phyloP scores from a whole-genome alignment of 768 basidiomycete genomes.

The Psilocybe azurescens region DNA sequence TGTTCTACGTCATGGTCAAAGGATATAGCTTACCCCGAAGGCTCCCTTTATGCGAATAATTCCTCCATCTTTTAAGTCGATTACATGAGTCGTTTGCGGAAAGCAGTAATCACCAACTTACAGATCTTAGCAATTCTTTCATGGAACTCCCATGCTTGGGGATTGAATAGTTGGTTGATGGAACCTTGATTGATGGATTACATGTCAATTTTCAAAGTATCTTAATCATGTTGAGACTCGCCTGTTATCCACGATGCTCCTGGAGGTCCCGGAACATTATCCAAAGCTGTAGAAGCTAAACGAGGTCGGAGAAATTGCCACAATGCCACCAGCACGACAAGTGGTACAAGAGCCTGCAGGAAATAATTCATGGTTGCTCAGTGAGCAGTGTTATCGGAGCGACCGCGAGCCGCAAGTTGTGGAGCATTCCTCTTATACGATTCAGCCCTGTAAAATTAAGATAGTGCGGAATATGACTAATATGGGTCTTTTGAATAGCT shows the following conservation, averaged over 20 bases:
- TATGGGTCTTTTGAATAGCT: too few species aligned
- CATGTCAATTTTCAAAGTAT: background rate
- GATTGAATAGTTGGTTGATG: conserved; percentile 12
- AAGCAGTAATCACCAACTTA: background rate
- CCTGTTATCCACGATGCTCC: conserved; percentile 8
- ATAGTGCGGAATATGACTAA: too few species aligned
- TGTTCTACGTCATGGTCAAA: background rate
- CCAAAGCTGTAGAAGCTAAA: background rate
- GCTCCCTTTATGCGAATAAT: conserved; percentile 36
- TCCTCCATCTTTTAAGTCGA: conserved; percentile 27
- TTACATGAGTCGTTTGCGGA: too few species aligned
- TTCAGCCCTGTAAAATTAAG: too few species aligned
- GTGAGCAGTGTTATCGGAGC: background rate
- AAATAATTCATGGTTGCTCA: background rate
- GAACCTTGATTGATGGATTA: conserved; percentile 7
- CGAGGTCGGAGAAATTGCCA: conserved; percentile 2
- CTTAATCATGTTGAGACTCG: background rate
- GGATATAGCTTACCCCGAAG: conserved; percentile 32
- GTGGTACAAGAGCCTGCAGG: background rate
- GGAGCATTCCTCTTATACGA: too few species aligned
- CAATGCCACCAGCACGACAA: background rate
- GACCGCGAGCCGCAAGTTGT: background rate
- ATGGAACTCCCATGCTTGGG: conserved; percentile 18
- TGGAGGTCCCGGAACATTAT: conserved; percentile 9
- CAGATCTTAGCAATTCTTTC: conserved; percentile 10